A percentile compares a stretch with the other conserved stretches of the same genome.
Conservation (phyloP, 2,329 filamentous ascomycete species). For the Malbranchea cinnamomea region DNA sequence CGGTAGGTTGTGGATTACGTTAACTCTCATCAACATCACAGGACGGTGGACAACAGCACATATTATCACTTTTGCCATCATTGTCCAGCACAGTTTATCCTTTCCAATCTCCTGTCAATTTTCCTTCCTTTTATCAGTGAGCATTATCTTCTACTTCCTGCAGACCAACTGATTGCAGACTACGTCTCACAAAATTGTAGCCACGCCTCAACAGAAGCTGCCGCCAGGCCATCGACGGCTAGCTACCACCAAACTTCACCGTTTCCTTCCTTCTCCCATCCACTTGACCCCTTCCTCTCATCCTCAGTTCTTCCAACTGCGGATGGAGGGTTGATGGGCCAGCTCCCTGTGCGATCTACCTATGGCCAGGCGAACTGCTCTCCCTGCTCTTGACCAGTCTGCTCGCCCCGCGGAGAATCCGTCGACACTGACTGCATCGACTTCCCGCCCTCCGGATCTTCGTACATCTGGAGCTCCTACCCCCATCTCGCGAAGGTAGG, state of each 20-base stretch:
- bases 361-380: constrained; percentile 34
- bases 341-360: constrained; percentile 19
- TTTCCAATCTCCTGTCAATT: no score
- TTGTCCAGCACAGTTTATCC: no score
- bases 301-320: constrained; percentile 16
- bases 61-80: no score
- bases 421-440: constrained; percentile 18
- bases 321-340: constrained; percentile 30
- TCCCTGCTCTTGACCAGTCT: constrained; percentile 25
- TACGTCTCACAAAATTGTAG: no score
- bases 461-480: constrained; percentile 14
- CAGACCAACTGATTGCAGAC: no score
- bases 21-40: no score
- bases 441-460: constrained; percentile 13
- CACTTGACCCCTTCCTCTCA: constrained; percentile 11
- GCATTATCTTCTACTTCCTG: no score
- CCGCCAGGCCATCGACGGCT: not conserved
- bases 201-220: not conserved
- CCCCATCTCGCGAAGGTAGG: constrained; percentile 23
- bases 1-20: no score
- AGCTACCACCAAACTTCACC: constrained; percentile 8
- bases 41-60: no score
- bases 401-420: constrained; percentile 19
- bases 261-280: constrained; percentile 10
- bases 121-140: no score